These are phyloP conservation scores for Geosmithia flava DNA, from an alignment of 2,329 filamentous ascomycete genomes.

Conservation along the genomic window DNA sequence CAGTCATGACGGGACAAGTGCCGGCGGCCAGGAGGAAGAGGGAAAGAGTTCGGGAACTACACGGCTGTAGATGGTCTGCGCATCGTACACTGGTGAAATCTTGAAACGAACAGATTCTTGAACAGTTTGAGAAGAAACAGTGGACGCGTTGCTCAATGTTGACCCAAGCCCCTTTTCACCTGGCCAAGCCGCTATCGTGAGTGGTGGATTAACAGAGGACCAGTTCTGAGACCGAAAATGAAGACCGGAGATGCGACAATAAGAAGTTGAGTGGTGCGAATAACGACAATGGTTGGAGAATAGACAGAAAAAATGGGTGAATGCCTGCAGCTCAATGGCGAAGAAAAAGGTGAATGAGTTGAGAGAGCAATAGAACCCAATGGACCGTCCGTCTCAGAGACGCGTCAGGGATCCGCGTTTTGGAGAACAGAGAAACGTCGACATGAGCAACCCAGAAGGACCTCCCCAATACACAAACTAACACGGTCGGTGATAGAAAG, in stretches of 20 bases:
- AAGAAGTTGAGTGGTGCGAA: background rate
- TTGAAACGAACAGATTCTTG: background rate
- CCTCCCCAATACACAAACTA: background rate
- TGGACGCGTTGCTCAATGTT: background rate
- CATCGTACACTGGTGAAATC: background rate
- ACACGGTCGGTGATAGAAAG: background rate
- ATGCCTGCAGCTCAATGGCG: background rate
- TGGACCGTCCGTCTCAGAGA: background rate
- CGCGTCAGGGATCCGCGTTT: background rate
- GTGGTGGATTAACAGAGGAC: background rate
- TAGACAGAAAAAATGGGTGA: background rate
- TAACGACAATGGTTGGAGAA: background rate
- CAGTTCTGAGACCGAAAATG: background rate
- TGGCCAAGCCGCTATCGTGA: background rate
- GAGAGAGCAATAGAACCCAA: background rate
- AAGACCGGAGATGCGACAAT: background rate
- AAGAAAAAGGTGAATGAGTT: background rate
- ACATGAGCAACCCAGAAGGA: background rate
- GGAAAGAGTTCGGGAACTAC: background rate
- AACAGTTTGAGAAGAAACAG: background rate
- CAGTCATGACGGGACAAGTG: slow-evolving; percentile 10
- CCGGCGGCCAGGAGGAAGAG: too few species aligned
- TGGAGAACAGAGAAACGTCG: background rate
- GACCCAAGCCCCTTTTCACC: background rate
- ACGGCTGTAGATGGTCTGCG: background rate